Evolutionary conservation across 139 green algal genomes (phyloP).

Genomic region (Coelastrella sp.): DNA sequence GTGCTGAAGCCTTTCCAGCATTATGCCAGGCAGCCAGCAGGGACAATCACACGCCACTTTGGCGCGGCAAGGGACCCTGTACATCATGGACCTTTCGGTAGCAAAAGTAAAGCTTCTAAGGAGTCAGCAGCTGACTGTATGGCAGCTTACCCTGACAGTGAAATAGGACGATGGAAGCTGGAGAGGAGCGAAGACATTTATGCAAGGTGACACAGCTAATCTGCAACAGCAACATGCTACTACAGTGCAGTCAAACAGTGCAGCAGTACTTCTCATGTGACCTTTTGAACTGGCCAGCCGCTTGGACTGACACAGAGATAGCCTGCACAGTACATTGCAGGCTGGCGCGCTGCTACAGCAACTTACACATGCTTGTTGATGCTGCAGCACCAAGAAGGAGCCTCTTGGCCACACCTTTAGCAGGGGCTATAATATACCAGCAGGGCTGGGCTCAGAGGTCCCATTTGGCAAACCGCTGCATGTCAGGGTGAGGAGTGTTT

Average conservation of each 20-base stretch:
- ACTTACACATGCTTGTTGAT: background rate
- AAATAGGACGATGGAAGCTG: constrained; percentile 73
- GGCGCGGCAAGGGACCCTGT: constrained; percentile 65
- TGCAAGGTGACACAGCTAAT: constrained; percentile 56
- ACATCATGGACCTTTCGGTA: constrained; percentile 63
- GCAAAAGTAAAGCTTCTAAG: constrained; percentile 35
- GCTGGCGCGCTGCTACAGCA: too few relatives aligned
- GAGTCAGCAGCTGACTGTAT: constrained; percentile 69
- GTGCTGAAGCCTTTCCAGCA: constrained; percentile 71
- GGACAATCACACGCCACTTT: constrained; percentile 68
- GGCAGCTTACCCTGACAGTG: constrained; percentile 61
- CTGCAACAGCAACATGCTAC: background rate
- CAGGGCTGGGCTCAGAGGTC: constrained; percentile 61
- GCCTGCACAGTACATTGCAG: too few relatives aligned
- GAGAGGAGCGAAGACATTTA: constrained; percentile 76
- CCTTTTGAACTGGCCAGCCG: too few relatives aligned
- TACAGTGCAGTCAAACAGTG: background rate
- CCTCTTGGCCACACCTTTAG: constrained; percentile 69
- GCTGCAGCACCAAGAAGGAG: constrained; percentile 67
- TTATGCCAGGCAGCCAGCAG: constrained; percentile 72
- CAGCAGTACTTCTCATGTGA: constrained; percentile 47
- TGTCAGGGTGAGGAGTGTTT: constrained; percentile 56
- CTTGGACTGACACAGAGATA: too few relatives aligned
- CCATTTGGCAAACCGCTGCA: constrained; percentile 70
- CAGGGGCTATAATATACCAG: constrained; percentile 74